These are phyloP conservation scores for Rostrohypoxylon terebratum DNA, from an alignment of 495 filamentous ascomycete species.

Conservation along the genomic window DNA sequence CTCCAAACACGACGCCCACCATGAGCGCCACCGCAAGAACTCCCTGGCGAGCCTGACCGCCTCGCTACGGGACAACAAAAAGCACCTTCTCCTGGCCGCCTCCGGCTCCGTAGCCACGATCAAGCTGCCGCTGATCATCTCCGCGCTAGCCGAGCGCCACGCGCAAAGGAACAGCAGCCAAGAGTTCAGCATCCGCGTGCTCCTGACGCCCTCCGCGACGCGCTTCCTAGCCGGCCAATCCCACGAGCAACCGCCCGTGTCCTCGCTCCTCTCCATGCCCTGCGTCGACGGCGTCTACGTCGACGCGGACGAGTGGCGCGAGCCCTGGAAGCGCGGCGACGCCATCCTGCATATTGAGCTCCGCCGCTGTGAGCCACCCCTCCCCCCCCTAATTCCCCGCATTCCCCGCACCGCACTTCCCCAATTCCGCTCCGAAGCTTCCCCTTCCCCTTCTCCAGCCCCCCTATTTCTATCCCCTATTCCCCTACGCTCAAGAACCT, in stretches of 20 bases:
- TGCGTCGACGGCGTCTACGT: constrained; percentile 78
- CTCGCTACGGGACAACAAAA: constrained; percentile 68
- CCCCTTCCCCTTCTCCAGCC: background rate
- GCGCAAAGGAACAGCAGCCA: constrained; percentile 6
- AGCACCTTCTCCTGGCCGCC: constrained; percentile 83
- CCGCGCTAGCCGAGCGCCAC: constrained; percentile 60
- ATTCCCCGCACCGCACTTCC: background rate
- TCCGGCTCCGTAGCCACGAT: constrained; percentile 82
- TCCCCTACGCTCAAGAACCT: background rate
- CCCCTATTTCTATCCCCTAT: no score
- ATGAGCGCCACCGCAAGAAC: constrained; percentile 44
- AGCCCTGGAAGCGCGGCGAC: constrained; percentile 74
- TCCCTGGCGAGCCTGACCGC: constrained; percentile 51
- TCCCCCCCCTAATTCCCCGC: background rate
- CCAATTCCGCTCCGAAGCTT: background rate
- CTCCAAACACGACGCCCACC: constrained; percentile 52
- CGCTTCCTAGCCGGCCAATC: constrained; percentile 78
- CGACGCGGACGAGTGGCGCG: constrained; percentile 84
- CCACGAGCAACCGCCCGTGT: constrained; percentile 72
- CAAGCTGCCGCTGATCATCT: constrained; percentile 81
- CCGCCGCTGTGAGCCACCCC: constrained; percentile 56
- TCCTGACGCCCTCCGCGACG: constrained; percentile 77
- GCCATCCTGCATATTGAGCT: constrained; percentile 88
- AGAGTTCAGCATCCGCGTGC: constrained; percentile 78
- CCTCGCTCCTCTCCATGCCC: constrained; percentile 60